phyloP scores from a whole-genome alignment of 352 stramenopile genomes.

The Phytophthora citrophthora region DNA sequence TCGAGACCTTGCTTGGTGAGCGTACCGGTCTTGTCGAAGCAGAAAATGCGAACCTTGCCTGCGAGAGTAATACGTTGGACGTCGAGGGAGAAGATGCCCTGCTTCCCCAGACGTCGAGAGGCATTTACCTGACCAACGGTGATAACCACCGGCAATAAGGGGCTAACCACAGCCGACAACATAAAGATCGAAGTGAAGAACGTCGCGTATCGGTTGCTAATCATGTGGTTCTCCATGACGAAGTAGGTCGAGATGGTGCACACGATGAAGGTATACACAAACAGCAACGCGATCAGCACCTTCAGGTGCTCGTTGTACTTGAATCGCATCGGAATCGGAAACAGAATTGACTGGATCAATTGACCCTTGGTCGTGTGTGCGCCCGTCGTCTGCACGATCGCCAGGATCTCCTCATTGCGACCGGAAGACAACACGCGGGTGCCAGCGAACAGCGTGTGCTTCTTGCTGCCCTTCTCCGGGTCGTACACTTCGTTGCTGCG shows the following conservation, averaged over 20 bases:
- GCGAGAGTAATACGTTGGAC: constrained; percentile 83
- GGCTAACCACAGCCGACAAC: constrained; percentile 67
- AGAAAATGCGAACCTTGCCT: constrained; percentile 89
- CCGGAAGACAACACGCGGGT: constrained; percentile 79
- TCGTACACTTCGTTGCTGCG: constrained; percentile 63
- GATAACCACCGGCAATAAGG: constrained; percentile 88
- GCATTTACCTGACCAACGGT: constrained; percentile 88
- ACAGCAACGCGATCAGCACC: constrained; percentile 75
- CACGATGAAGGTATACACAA: constrained; percentile 70
- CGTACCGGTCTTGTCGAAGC: constrained; percentile 95
- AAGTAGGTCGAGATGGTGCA: constrained; percentile 70
- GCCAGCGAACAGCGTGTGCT: constrained; percentile 89
- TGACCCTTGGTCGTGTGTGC: too few species aligned
- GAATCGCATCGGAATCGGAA: constrained; percentile 85
- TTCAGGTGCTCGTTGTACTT: constrained; percentile 93
- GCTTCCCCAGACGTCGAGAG: constrained; percentile 71
- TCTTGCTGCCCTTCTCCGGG: constrained; percentile 65
- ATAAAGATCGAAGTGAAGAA: constrained; percentile 82
- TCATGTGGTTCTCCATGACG: constrained; percentile 53
- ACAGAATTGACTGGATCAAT: constrained; percentile 81
- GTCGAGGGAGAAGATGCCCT: constrained; percentile 85
- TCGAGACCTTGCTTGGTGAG: constrained; percentile 91
- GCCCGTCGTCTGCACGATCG: constrained; percentile 80
- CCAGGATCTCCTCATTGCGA: constrained; percentile 66
- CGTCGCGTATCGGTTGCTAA: constrained; percentile 33